phyloP scores from a whole-genome alignment of 2,329 filamentous ascomycete genomes.

The Epichloe coenophiala region DNA sequence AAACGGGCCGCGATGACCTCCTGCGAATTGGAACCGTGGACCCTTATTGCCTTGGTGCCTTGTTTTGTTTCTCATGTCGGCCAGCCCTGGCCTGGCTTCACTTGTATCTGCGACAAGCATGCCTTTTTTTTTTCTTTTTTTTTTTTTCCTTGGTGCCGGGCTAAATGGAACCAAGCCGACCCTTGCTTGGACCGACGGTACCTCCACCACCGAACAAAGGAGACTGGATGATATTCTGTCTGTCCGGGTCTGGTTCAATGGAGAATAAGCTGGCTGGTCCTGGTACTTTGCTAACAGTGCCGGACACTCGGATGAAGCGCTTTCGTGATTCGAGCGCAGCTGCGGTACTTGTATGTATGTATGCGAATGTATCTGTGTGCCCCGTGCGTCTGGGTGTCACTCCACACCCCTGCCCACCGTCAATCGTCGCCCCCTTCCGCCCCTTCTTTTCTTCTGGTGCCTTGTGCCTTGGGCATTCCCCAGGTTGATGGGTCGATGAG shows the following conservation, averaged over 20 bases:
- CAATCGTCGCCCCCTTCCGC: background rate
- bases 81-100: too few relatives aligned
- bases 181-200: background rate
- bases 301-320: too few relatives aligned
- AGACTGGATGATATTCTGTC: background rate
- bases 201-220: background rate
- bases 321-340: too few relatives aligned
- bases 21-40: constrained; percentile 1
- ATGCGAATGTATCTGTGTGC: background rate
- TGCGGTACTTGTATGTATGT: too few relatives aligned
- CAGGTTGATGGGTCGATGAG: background rate
- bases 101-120: constrained; percentile 5
- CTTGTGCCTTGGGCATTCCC: background rate
- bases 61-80: constrained; percentile 6
- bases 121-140: background rate
- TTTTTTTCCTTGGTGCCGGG: background rate
- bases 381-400: constrained; percentile 1
- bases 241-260: background rate
- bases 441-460: constrained; percentile 1
- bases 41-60: background rate
- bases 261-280: background rate
- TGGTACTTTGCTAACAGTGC: too few relatives aligned
- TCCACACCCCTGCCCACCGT: constrained; percentile 1
- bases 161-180: background rate
- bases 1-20: constrained; percentile 7